phyloP scores from a whole-genome alignment of 148 eudicot genomes.

The Rhododendron kiyosumense region DNA sequence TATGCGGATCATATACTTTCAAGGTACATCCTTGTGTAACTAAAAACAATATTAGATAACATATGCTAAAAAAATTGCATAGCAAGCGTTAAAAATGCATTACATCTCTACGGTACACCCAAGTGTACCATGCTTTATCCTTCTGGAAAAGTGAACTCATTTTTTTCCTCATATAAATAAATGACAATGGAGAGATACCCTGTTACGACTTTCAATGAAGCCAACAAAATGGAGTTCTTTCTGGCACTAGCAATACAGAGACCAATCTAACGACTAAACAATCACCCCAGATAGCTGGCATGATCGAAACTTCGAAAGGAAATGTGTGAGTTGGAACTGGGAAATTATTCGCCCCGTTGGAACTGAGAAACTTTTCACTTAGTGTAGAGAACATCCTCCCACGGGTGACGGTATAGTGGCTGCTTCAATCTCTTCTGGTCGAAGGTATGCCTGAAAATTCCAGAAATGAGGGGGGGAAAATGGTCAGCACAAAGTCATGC shows the following conservation, averaged over 20 bases:
- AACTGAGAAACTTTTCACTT: conserved; percentile 46
- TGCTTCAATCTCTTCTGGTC: conserved; percentile 99
- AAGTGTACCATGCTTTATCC: too few species aligned
- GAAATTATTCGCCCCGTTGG: conserved; percentile 2
- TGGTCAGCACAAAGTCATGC: not conserved
- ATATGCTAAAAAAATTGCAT: too few species aligned
- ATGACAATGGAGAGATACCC: not conserved
- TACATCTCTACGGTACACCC: too few species aligned
- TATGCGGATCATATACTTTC: too few species aligned
- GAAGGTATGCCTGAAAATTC: conserved; percentile 76
- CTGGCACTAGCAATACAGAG: not conserved
- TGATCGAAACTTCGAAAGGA: not conserved
- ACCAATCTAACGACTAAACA: conserved; percentile 11
- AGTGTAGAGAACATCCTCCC: conserved; percentile 99
- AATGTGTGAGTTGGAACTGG: conserved; percentile 12
- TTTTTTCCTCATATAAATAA: not conserved
- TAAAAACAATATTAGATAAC: too few species aligned
- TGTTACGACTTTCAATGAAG: not conserved
- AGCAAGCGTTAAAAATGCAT: too few species aligned
- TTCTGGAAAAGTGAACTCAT: not conserved
- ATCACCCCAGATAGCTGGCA: not conserved
- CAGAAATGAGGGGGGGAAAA: not conserved
- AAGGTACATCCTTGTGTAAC: too few species aligned
- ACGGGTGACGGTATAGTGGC: conserved; percentile 97
- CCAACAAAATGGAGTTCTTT: not conserved